Conservation (phyloP, 192 early-diverging fungal genomes). For the Allomyces arbusculus region DNA sequence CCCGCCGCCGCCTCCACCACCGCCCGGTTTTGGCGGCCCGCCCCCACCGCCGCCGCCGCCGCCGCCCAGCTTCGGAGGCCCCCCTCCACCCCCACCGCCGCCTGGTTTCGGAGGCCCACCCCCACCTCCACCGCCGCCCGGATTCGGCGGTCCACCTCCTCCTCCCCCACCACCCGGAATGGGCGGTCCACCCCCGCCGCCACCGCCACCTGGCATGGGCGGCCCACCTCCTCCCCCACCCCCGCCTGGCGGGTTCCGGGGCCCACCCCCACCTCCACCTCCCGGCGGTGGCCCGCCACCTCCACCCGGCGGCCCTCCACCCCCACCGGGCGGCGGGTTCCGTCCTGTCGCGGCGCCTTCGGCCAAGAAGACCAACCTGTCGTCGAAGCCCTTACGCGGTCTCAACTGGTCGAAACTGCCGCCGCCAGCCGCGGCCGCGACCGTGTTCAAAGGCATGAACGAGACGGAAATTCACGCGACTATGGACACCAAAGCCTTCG, state of each 20-base stretch:
- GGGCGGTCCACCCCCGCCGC: slow-evolving; percentile 7
- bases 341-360: slow-evolving; percentile 1
- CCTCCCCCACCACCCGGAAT: slow-evolving; percentile 1
- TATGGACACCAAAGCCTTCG: slow-evolving; percentile 2
- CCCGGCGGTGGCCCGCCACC: slow-evolving; percentile 6
- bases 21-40: slow-evolving; percentile 4
- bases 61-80: no score
- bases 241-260: slow-evolving; percentile 2
- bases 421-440: slow-evolving; percentile 19
- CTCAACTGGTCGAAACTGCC: slow-evolving; percentile 37
- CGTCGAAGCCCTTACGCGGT: slow-evolving; percentile 26
- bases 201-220: neutral
- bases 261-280: slow-evolving; percentile 14
- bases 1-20: slow-evolving; percentile 3
- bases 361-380: slow-evolving; percentile 19
- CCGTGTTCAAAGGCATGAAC: slow-evolving; percentile 21
- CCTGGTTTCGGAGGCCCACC: no score
- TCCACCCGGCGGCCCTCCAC: slow-evolving; percentile 8
- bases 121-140: no score
- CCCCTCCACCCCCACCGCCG: no score
- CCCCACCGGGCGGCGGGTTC: slow-evolving; percentile 1
- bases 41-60: slow-evolving; percentile 1
- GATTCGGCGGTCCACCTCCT: no score
- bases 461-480: slow-evolving; percentile 17
- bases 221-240: slow-evolving; percentile 13